These are phyloP conservation scores for Karstenula rhodostoma DNA, from an alignment of 2,329 filamentous ascomycete genomes.

Conservation along the genomic window DNA sequence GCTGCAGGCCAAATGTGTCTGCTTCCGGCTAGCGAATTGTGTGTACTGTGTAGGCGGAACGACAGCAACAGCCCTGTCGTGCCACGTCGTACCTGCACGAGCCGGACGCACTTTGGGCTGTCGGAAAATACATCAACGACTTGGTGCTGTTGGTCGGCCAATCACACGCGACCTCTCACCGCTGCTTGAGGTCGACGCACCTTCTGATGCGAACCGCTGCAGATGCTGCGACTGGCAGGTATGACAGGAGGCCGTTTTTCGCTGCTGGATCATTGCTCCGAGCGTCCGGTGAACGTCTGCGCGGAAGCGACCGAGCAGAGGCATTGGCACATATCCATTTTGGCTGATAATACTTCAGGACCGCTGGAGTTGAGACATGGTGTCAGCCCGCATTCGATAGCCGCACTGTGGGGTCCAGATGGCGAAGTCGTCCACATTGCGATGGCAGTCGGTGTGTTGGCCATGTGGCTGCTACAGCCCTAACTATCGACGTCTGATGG, in stretches of 20 bases:
- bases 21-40: not conserved
- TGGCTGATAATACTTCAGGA: constrained; percentile 4
- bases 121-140: constrained; percentile 17
- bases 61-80: constrained; percentile 15
- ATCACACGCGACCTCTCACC: constrained; percentile 42
- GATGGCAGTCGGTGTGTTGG: constrained; percentile 24
- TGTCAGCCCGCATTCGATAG: constrained; percentile 31
- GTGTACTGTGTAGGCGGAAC: not conserved
- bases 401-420: constrained; percentile 28
- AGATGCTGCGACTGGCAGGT: constrained; percentile 28
- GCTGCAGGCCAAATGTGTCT: not conserved
- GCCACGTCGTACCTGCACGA: constrained; percentile 25
- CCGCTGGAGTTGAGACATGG: constrained; percentile 12
- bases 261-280: not conserved
- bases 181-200: constrained; percentile 38
- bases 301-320: not conserved
- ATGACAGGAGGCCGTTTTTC: constrained; percentile 27
- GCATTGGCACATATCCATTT: not conserved
- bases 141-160: constrained; percentile 37
- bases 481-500: constrained; percentile 13
- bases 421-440: constrained; percentile 11
- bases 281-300: not conserved
- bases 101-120: constrained; percentile 16
- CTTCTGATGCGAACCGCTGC: constrained; percentile 39
- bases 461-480: constrained; percentile 30